Evolutionary conservation across 108 stramenopile genomes (phyloP), one percentile per base, ranked within the genome.

Genomic region (Bacterosira constricta): DNA sequence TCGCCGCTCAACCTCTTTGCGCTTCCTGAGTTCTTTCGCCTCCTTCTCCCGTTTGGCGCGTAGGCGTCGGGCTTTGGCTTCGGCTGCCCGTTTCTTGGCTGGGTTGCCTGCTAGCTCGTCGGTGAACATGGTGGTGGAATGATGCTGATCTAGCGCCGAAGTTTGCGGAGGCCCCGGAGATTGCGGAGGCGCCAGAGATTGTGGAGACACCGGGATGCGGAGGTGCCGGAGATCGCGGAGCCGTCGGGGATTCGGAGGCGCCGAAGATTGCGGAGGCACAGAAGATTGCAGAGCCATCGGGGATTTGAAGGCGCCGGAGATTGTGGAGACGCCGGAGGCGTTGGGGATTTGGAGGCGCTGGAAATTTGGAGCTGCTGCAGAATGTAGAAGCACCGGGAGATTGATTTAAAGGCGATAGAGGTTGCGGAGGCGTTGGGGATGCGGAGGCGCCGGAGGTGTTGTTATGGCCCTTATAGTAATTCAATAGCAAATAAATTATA

Each of bases 81-180:
- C 89, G 32, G 89, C 88, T 57, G 88, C 88, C 10, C 88, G 63
- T 60, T 89, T 87, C 44, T 81, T 84, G 35, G 69, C 82, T 5
- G 90, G 78, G 57, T 91, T 93, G 0, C 88, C 85, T 55, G 82
- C 65, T 31, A 91, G 54, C 49, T 93, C 92, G 42, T 93, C 92
- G 2, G 92, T 71, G 79, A 93, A 93, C 92, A 93, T 93, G 57
- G 30, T 63, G 46, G 2, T 47, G 47, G 18, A 18, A 18, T 15
- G 44, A 18, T 18, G 44, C n/a, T n/a, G n/a, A n/a, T n/a, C n/a
- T n/a, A n/a, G 44, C 17, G 44, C 3, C 3, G 44, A 45, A 3
- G 15, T 18, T 7, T 15, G 18, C 2, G 44, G 44, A 3, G 44
- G 18, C 18, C 17, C 3, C 17, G 44, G 8, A 2, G 17, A 18